Evolutionary conservation across 345 rosid species (phyloP), one percentile per base, ranked within the genome.

Genomic region (Excoecaria cochinchinensis): DNA sequence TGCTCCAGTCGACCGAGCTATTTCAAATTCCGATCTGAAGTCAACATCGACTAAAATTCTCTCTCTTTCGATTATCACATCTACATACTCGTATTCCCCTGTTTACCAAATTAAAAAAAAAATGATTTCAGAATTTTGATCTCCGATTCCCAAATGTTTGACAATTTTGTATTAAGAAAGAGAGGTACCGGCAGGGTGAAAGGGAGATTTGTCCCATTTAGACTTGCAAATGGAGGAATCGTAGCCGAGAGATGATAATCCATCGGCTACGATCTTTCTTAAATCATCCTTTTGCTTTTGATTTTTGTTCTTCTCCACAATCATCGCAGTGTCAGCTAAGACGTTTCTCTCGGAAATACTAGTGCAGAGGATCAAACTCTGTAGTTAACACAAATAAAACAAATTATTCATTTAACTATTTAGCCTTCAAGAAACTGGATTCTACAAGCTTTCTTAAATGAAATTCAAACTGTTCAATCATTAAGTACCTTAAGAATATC

Each of bases 201-300:
- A 84, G 0, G 87, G 70, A 47, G 92, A 77, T 78, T 88, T 91
- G 0, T 93, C 98, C 99, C 99, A 95, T 87, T 89, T 89, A 6
- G 99, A 93, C 84, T 87, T 91, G 86, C 99, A 95, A 82, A 95
- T 87, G 38, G 96, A 87, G 63, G 93, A 87, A 74, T 90, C 79
- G 80, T 93, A 89, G 61, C 91, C 89, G 61, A 88, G 85, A 51
- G 90, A 85, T 62, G 80, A 60, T 62, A 95, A 82, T 73, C 88
- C 91, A 67, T 84, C 93, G 78, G 87, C 82, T 46, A 89, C 84
- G 72, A 87, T 86, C 83, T 78, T 86, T 77, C 89, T 88, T 85
- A 93, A 70, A 64, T 87, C 96, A 72, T 88, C 98, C 83, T 90
- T 95, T 12, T 89, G 79, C 70, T 87, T 93, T 57, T 84, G 77